Conservation (phyloP, 805 yeast species). For the Starmerella stigmatis region DNA sequence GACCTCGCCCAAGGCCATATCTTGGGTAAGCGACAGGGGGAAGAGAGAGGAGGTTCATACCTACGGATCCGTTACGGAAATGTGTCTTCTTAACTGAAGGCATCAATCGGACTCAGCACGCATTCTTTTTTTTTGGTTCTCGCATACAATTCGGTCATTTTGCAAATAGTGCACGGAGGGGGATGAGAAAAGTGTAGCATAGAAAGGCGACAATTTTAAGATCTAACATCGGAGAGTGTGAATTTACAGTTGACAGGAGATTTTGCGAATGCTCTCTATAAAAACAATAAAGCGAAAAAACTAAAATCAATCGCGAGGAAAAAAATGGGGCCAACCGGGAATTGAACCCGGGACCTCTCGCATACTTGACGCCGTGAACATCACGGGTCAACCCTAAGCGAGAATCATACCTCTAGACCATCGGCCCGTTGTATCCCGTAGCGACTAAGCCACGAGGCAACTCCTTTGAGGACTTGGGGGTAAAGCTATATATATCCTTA, state of each 20-base stretch:
- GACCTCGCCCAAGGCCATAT: too few relatives aligned
- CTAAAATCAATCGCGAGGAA: background rate
- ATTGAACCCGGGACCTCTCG: conserved; percentile 19
- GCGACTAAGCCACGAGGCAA: background rate
- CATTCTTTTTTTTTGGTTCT: too few relatives aligned
- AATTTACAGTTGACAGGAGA: too few relatives aligned
- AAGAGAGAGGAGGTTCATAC: too few relatives aligned
- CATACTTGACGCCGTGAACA: too few relatives aligned
- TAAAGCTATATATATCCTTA: background rate
- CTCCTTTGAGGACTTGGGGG: background rate
- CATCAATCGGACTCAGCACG: too few relatives aligned
- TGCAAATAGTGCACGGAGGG: too few relatives aligned
- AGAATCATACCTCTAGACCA: conserved; percentile 19
- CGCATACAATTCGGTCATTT: too few relatives aligned
- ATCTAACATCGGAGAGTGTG: background rate
- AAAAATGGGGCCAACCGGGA: conserved; percentile 15
- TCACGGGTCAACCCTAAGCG: conserved; percentile 17
- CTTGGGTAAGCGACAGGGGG: too few relatives aligned
- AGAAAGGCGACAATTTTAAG: background rate
- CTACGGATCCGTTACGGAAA: too few relatives aligned
- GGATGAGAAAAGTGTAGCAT: too few relatives aligned
- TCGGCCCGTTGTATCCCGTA: conserved; percentile 1
- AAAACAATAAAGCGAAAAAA: background rate
- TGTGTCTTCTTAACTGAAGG: too few relatives aligned
- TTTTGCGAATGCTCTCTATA: background rate